These are phyloP conservation scores for Leishmania arabica DNA, from an alignment of 208 protist genomes.

Conservation along the genomic window DNA sequence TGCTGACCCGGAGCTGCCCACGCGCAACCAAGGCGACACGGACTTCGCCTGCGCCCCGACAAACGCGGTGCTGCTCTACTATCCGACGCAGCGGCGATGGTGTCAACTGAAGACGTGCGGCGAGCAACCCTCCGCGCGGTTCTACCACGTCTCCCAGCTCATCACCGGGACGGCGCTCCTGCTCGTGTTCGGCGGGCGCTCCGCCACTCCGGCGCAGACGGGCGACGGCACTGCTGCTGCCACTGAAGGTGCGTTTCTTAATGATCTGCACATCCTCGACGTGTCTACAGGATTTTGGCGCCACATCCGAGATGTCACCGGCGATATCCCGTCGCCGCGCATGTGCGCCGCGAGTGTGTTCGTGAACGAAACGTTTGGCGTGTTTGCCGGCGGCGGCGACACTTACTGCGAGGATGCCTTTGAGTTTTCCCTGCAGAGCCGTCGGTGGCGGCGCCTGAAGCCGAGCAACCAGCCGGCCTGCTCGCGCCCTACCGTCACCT, in stretches of 20 bases:
- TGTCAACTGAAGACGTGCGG: slow-evolving; percentile 41
- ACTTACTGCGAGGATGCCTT: slow-evolving; percentile 33
- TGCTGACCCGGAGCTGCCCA: slow-evolving; percentile 29
- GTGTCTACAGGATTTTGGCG: slow-evolving; percentile 55
- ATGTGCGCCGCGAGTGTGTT: slow-evolving; percentile 48
- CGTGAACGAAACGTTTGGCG: slow-evolving; percentile 39
- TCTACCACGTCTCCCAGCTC: slow-evolving; percentile 49
- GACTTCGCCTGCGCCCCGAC: slow-evolving; percentile 27
- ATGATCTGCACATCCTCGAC: slow-evolving; percentile 51
- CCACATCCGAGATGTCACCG: slow-evolving; percentile 12
- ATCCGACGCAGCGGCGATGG: slow-evolving; percentile 35
- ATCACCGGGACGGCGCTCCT: slow-evolving; percentile 45
- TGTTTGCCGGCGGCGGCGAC: slow-evolving; percentile 47
- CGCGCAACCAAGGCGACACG: slow-evolving; percentile 12
- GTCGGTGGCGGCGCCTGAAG: slow-evolving; percentile 32
- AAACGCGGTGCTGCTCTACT: slow-evolving; percentile 41
- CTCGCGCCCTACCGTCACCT: slow-evolving; percentile 51
- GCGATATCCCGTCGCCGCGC: slow-evolving; percentile 39
- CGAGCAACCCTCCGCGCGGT: slow-evolving; percentile 38
- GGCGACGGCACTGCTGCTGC: not conserved
- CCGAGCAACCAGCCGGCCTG: slow-evolving; percentile 36
- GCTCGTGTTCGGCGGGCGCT: slow-evolving; percentile 61
- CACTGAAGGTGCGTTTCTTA: slow-evolving; percentile 32
- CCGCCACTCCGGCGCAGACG: slow-evolving; percentile 7
- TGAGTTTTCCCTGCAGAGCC: slow-evolving; percentile 37